phyloP scores from a whole-genome alignment of 257 asterid genomes.

The Salvia rosmarinus region DNA sequence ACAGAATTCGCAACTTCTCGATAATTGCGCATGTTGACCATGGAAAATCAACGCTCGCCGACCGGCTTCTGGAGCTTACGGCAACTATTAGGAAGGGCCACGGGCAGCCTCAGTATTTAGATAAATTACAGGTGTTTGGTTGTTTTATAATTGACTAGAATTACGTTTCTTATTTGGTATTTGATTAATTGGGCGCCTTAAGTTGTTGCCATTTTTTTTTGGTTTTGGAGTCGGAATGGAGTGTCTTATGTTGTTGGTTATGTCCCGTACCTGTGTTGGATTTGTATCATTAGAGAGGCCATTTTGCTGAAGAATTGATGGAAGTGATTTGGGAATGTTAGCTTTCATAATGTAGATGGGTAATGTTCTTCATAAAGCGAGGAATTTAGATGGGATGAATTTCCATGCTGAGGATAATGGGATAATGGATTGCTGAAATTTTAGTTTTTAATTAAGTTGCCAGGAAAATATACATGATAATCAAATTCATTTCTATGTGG shows the following conservation, averaged over 20 bases:
- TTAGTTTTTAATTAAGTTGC: too few relatives aligned
- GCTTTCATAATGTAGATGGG: not conserved
- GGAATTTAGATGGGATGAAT: constrained; percentile 20
- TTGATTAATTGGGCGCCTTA: not conserved
- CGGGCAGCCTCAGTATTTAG: constrained; percentile 97
- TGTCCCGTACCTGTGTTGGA: too few relatives aligned
- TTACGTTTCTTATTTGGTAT: constrained; percentile 1
- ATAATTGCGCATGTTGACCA: constrained; percentile 98
- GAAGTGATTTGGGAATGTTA: not conserved
- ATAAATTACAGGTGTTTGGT: constrained; percentile 79
- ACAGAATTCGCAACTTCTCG: constrained; percentile 88
- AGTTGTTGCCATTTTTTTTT: not conserved
- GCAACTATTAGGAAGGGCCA: constrained; percentile 93
- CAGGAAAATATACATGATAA: not conserved
- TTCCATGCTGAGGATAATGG: not conserved
- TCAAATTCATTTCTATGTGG: constrained; percentile 6
- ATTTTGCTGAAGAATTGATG: constrained; percentile 13
- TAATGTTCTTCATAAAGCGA: not conserved
- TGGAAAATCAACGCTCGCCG: constrained; percentile 98
- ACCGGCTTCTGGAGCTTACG: constrained; percentile 95
- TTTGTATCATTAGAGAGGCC: constrained; percentile 2
- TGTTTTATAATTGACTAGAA: not conserved
- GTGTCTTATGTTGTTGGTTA: constrained; percentile 7
- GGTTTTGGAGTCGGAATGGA: not conserved
- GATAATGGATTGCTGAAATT: constrained; percentile 4